Evolutionary conservation across 768 basidiomycete species (phyloP).

Genomic region (Leucosporidium yakuticum): DNA sequence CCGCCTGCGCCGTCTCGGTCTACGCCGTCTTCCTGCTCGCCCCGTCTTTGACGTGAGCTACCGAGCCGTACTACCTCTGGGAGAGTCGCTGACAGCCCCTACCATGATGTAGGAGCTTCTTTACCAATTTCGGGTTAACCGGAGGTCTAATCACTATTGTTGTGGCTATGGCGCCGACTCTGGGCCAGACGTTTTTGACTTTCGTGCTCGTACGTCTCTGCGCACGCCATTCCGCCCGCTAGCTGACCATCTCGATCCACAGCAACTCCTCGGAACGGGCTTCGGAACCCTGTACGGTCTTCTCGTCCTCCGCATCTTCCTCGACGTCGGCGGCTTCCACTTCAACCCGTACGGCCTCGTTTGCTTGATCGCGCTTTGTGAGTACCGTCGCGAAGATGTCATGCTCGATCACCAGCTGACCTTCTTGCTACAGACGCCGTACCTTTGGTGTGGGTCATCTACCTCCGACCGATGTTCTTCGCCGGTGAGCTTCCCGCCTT

Average conservation of each 20-base stretch:
- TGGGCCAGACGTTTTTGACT: conserved; percentile 39
- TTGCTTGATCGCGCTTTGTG: conserved; percentile 8
- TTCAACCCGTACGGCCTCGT: conserved; percentile 39
- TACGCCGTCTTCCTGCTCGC: conserved; percentile 41
- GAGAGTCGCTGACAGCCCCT: too few species aligned
- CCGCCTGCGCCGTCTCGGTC: conserved; percentile 30
- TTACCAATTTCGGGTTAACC: conserved; percentile 24
- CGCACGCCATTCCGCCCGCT: not conserved
- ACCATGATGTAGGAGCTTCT: too few species aligned
- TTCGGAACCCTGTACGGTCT: conserved; percentile 12
- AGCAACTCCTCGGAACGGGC: not conserved
- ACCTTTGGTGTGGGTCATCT: conserved; percentile 27
- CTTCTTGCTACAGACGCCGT: conserved; percentile 4
- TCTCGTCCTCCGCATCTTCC: conserved; percentile 39
- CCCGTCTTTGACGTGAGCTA: conserved; percentile 9
- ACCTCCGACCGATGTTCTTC: conserved; percentile 26
- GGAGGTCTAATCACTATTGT: conserved; percentile 41
- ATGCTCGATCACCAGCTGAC: too few species aligned
- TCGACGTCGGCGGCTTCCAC: conserved; percentile 40
- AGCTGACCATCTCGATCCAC: not conserved
- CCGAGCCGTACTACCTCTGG: too few species aligned
- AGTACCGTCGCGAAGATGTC: not conserved
- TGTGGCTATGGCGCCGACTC: conserved; percentile 41
- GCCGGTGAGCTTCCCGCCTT: conserved; percentile 22
- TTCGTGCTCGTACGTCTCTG: conserved; percentile 38